A percentile compares a stretch with the other conserved stretches of the same genome.
phyloP scores from a whole-genome alignment of 805 yeast species.

The Candida ponderosae region DNA sequence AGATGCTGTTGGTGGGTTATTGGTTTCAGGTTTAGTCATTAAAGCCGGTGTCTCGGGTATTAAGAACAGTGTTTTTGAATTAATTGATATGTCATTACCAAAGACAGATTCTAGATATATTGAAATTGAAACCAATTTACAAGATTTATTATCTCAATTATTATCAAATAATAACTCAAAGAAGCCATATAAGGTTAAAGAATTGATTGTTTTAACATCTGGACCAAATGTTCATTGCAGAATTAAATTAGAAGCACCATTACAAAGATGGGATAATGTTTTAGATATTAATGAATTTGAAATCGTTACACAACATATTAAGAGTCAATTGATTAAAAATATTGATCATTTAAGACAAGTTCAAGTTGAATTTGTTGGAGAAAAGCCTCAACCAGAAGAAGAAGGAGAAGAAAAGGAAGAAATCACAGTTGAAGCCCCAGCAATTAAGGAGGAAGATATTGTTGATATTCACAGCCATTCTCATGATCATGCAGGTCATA shows the following conservation, averaged over 20 bases:
- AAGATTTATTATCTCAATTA: conserved; percentile 23
- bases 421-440: conserved; percentile 10
- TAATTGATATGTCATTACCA: conserved; percentile 66
- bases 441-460: conserved; percentile 19
- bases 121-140: conserved; percentile 31
- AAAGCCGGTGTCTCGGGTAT: conserved; percentile 80
- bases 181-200: conserved; percentile 27
- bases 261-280: conserved; percentile 37
- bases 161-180: conserved; percentile 34
- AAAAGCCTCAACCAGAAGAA: conserved; percentile 17
- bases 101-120: conserved; percentile 41
- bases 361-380: conserved; percentile 31
- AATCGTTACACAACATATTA: conserved; percentile 29
- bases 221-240: conserved; percentile 47
- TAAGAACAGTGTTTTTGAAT: conserved; percentile 60
- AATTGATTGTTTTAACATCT: conserved; percentile 41
- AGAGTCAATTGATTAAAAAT: conserved; percentile 25
- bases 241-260: conserved; percentile 28
- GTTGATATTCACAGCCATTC: conserved; percentile 18
- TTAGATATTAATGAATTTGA: conserved; percentile 33
- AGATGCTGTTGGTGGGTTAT: conserved; percentile 86
- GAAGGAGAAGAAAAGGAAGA: conserved; percentile 13
- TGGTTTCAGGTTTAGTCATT: conserved; percentile 76
- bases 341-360: conserved; percentile 37
- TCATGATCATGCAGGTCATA: conserved; percentile 12